These are phyloP conservation scores for Xylaria venustula DNA, from an alignment of 495 filamentous ascomycete genomes.

Conservation along the genomic window DNA sequence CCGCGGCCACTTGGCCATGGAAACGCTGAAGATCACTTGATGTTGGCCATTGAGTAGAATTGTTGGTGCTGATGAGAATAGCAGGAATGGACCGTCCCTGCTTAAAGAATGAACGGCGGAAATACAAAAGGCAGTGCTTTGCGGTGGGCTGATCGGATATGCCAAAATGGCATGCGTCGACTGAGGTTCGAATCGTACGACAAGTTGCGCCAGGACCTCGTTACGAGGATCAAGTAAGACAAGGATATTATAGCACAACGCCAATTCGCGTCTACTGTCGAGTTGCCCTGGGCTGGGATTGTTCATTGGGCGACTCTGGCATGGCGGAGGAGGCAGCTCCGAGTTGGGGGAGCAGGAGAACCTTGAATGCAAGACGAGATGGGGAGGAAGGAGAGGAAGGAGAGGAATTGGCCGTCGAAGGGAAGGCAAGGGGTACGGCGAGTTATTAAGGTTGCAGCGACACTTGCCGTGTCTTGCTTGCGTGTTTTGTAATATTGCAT, in stretches of 20 bases:
- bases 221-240: background rate
- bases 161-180: background rate
- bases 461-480: background rate
- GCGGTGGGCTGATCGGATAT: background rate
- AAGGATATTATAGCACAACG: too few species aligned
- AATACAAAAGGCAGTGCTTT: background rate
- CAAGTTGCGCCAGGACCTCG: background rate
- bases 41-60: background rate
- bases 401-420: too few species aligned
- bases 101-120: background rate
- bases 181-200: background rate
- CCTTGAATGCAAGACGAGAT: background rate
- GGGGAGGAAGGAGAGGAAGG: slow-evolving; percentile 4
- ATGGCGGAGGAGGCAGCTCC: background rate
- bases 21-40: background rate
- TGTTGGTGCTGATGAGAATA: background rate
- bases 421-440: slow-evolving; percentile 9
- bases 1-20: background rate
- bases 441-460: slow-evolving; percentile 5
- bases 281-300: too few species aligned
- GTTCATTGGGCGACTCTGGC: background rate
- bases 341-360: background rate
- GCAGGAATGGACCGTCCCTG: background rate
- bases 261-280: too few species aligned
- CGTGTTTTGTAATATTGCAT: slow-evolving; percentile 2